These are phyloP conservation scores for Boletus pseudopeckii DNA, from an alignment of 768 basidiomycete species.

Conservation along the genomic window DNA sequence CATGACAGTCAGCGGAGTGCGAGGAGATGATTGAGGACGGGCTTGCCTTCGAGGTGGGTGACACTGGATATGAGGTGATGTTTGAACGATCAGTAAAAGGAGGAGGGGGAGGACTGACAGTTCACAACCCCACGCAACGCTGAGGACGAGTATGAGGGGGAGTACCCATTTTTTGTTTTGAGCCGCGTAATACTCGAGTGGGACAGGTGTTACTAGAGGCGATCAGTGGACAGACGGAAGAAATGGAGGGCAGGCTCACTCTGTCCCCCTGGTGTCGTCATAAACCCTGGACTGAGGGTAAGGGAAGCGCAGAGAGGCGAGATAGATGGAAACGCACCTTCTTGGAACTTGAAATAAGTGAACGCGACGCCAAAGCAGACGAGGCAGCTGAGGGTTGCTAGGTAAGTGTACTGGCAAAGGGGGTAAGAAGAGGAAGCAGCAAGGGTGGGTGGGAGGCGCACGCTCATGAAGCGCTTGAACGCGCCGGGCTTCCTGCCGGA, in stretches of 20 bases:
- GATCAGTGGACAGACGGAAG: constrained; percentile 1
- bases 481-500: constrained; percentile 76
- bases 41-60: constrained; percentile 76
- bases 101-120: constrained; percentile 41
- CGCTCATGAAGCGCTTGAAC: constrained; percentile 89
- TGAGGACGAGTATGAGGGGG: constrained; percentile 68
- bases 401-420: constrained; percentile 66
- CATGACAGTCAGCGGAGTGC: constrained; percentile 2
- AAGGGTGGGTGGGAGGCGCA: constrained; percentile 34
- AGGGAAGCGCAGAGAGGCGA: neutral
- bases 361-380: constrained; percentile 61
- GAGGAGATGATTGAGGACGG: neutral
- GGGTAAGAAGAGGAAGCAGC: constrained; percentile 12
- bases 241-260: constrained; percentile 6
- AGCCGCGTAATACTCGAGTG: constrained; percentile 48
- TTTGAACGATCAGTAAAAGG: constrained; percentile 2
- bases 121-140: constrained; percentile 74
- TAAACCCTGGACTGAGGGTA: constrained; percentile 12
- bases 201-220: constrained; percentile 52
- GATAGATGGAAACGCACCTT: constrained; percentile 44
- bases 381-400: constrained; percentile 64
- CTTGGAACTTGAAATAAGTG: constrained; percentile 64
- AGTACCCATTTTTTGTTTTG: constrained; percentile 53
- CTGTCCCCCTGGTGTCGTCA: constrained; percentile 6
- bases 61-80: constrained; percentile 39